Percentiles rank a stretch among this genome's conserved stretches.
These are phyloP conservation scores for Penicillium sp. DNA, from an alignment of 2,329 filamentous ascomycete genomes.

Conservation along the genomic window DNA sequence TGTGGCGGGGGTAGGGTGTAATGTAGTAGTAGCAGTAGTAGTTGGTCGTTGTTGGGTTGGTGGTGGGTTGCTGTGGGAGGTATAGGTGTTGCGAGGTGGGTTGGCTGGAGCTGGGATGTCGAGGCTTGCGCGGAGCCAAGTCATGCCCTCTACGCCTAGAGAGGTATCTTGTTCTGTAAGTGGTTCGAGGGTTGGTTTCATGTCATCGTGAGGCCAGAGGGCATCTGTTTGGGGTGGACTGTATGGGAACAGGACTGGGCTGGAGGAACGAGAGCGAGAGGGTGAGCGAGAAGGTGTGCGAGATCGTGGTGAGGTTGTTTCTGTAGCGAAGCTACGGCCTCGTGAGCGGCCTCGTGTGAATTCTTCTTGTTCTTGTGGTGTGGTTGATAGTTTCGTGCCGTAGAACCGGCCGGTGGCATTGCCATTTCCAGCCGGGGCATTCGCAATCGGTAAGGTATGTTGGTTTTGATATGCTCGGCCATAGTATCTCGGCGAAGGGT, in stretches of 20 bases:
- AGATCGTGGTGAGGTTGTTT: slow-evolving; percentile 4
- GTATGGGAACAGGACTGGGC: slow-evolving; percentile 21
- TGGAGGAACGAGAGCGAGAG: slow-evolving; percentile 15
- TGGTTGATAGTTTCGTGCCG: slow-evolving; percentile 10
- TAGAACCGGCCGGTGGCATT: slow-evolving; percentile 21
- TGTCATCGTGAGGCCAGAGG: slow-evolving; percentile 9
- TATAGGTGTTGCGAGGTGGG: neutral
- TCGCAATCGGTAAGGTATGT: slow-evolving; percentile 3
- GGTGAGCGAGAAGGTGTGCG: slow-evolving; percentile 11
- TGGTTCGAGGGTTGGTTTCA: neutral
- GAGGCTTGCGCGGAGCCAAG: slow-evolving; percentile 19
- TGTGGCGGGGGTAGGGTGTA: neutral
- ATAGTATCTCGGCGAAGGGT: slow-evolving; percentile 1
- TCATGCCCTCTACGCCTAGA: slow-evolving; percentile 13
- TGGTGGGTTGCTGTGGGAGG: neutral
- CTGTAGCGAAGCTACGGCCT: slow-evolving; percentile 14
- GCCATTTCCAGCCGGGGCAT: neutral
- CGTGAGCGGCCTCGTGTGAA: neutral
- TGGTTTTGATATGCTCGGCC: neutral
- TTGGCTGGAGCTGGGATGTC: slow-evolving; percentile 14
- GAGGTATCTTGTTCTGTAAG: slow-evolving; percentile 3
- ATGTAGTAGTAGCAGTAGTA: neutral
- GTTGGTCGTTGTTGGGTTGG: neutral
- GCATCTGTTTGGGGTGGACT: slow-evolving; percentile 19
- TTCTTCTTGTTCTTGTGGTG: slow-evolving; percentile 9